Base-by-base conservation (phyloP, 2,329 filamentous ascomycete genomes). In the Aspergillus japonicus region DNA sequence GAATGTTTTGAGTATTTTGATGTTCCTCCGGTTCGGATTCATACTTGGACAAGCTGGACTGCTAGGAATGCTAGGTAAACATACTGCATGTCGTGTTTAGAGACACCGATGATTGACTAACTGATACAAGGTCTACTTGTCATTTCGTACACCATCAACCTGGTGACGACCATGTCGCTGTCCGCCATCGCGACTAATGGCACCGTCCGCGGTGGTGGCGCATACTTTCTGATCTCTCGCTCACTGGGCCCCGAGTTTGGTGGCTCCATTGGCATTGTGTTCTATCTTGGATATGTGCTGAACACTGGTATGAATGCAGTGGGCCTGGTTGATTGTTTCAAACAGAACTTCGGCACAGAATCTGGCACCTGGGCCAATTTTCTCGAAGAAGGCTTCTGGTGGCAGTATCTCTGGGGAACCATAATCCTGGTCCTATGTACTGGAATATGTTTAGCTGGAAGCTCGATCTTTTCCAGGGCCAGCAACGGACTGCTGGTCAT, bases 151-250 rank as follows among this genome's bases (percentile, higher is more conserved):
- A 77, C 86, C 16, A 89, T 96, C 66, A 89, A 95, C 71, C 81
- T 95, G n/a, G 80, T 96, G 55, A 96, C 92, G 0, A 91, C 89
- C 0, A 86, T 96, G 69, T 96, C 91, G 2, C 84, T 96, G 31
- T 96, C 91, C 4, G 92, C 92, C 10, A 94, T 96, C 68, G 92
- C 92, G 35, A 93, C 91, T 2, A 96, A 96, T 73, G 92, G 92
- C 26, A 93, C 92, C 50, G 92, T 96, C 58, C 88, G 91, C 67
- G 92, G 91, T 14, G 92, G 92, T 14, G 92, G 92, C 54, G 91
- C 92, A 42, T 96, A 96, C 72, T 96, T 94, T 69, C 80, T 96
- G 58, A 96, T 96, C 59, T 96, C 91, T 6, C 85, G 92, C 62
- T 93, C 90, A 49, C 79, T 96, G 3, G 92, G 92, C 0, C 91